phyloP scores from a whole-genome alignment of 2,329 filamentous ascomycete genomes.

The Laburnicola sp. region DNA sequence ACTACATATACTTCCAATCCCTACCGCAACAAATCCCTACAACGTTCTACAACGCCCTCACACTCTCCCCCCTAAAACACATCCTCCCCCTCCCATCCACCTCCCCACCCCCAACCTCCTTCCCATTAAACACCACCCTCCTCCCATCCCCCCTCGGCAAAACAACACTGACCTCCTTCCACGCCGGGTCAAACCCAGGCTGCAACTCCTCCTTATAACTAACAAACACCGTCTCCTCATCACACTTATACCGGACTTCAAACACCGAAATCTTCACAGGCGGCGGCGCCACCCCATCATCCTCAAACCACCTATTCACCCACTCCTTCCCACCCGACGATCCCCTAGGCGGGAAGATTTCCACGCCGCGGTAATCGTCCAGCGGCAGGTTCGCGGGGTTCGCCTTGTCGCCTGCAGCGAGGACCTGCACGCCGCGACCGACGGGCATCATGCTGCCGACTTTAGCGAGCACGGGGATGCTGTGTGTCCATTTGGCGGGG shows the following conservation, averaged over 20 bases:
- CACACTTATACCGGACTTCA: conserved; percentile 35
- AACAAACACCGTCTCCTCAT: conserved; percentile 50
- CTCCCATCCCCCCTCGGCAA: conserved; percentile 56
- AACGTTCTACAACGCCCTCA: not conserved
- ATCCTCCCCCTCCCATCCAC: conserved; percentile 13
- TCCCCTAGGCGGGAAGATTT: conserved; percentile 59
- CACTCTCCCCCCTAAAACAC: conserved; percentile 6
- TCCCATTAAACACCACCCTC: conserved; percentile 31
- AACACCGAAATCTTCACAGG: conserved; percentile 36
- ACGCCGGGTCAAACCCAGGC: conserved; percentile 53
- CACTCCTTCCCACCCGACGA: conserved; percentile 41
- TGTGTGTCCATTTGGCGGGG: conserved; percentile 55
- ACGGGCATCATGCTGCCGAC: conserved; percentile 59
- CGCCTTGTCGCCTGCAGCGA: conserved; percentile 54
- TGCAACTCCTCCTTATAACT: conserved; percentile 46
- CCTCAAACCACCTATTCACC: conserved; percentile 58
- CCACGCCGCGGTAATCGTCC: conserved; percentile 61
- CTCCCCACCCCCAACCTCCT: conserved; percentile 1
- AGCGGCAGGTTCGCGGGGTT: conserved; percentile 52
- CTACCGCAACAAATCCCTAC: no score
- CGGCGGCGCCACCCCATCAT: conserved; percentile 58
- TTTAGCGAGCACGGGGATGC: conserved; percentile 60
- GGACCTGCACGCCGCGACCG: conserved; percentile 56
- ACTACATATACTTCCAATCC: no score
- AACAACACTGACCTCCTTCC: conserved; percentile 55